Base-by-base conservation (phyloP, 106 monocot genomes). In the Triglochin maritima region DNA sequence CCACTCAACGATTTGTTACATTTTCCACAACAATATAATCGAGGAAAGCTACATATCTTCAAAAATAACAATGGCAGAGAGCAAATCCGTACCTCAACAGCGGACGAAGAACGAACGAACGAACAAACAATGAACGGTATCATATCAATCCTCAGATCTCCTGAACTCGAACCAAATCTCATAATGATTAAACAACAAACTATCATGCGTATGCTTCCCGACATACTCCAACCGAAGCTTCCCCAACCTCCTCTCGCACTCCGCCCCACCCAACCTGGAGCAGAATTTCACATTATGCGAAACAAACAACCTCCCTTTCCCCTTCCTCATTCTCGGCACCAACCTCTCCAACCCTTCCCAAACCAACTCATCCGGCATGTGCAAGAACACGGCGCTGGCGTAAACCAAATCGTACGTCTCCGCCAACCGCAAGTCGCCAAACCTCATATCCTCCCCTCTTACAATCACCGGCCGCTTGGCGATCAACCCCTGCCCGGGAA, bases 81-180 rank as follows among this genome's bases (percentile, higher is more conserved):
- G 29, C 29, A 29, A 29, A 29, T 29, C 29, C 29, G 29, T 29
- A 29, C 29, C 29, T 29, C 29, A 29, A 29, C 29, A 29, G 29
- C 29, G 29, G 29, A 29, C 29, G 1, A 29, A 29, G 29, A 29
- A 29, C 29, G 29, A 29, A 29, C 29, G 29, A 29, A 29, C 29
- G 1, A 29, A 29, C 29, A 29, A 29, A 29, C 29, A 29, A 0
- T 29, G 1, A 29, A 29, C 29, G n/a, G n/a, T n/a, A n/a, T n/a
- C 29, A 29, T 29, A 0, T 59, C 69, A 84, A 67, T 50, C 46
- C 52, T 70, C 74, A 0, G 54, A 6, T 59, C 79, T 90, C 69
- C 79, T 76, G 72, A 95, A 95, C 77, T 95, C 90, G 41, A 83
- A 90, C 95, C 95, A 95, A 11, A 90, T 87, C 79, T 95, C 95